Conservation (phyloP, 2,329 filamentous ascomycete genomes). For the Phaeosphaeria sp. region DNA sequence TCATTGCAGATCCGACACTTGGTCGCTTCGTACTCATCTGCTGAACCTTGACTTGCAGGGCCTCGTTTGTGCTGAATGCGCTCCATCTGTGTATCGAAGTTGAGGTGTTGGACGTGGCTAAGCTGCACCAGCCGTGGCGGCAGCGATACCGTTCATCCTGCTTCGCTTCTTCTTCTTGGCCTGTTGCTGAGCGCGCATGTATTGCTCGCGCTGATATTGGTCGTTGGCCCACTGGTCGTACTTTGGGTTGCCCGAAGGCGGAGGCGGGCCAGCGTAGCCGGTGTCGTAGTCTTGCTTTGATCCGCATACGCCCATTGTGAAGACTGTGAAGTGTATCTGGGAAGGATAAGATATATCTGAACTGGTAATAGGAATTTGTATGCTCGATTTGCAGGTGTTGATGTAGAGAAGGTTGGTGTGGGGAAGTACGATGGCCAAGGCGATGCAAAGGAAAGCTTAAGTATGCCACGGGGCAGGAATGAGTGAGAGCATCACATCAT, state of each 20-base stretch:
- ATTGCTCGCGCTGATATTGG: not conserved
- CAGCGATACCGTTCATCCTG: constrained; percentile 2
- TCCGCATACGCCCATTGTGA: not conserved
- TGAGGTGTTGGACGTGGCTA: not conserved
- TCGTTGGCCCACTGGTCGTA: constrained; percentile 2
- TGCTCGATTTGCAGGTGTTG: not conserved
- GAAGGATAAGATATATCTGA: not conserved
- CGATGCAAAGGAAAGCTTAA: constrained; percentile 3
- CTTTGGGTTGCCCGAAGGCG: not conserved
- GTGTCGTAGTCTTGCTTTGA: constrained; percentile 3
- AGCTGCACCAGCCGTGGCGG: not conserved
- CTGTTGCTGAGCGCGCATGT: not conserved
- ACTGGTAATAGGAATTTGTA: not conserved
- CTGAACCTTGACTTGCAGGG: too few species aligned
- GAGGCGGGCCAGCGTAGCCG: not conserved
- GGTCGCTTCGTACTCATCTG: too few species aligned
- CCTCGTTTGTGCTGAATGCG: not conserved
- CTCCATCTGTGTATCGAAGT: not conserved
- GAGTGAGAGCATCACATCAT: not conserved
- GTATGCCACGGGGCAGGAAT: not conserved
- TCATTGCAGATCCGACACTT: not conserved
- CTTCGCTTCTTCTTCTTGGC: constrained; percentile 3
- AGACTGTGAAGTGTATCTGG: not conserved
- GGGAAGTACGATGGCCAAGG: not conserved
- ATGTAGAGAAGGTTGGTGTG: not conserved